phyloP scores from a whole-genome alignment of 192 early-diverging fungal genomes.

The Coemansia reversa region DNA sequence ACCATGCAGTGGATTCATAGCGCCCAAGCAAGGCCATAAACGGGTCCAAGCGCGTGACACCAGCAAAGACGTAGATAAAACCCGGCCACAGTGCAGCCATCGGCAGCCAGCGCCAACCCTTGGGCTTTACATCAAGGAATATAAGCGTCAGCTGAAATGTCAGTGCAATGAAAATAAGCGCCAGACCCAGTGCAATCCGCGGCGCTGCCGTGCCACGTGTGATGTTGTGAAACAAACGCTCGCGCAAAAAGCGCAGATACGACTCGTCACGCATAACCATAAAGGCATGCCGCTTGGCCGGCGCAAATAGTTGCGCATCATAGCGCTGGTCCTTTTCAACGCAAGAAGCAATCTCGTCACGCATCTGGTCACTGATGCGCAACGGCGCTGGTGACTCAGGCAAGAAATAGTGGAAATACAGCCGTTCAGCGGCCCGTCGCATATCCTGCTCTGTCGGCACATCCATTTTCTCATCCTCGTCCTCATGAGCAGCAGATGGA shows the following conservation, averaged over 20 bases:
- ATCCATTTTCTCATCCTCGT: conserved; percentile 13
- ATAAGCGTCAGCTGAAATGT: conserved; percentile 45
- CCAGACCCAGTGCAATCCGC: conserved; percentile 44
- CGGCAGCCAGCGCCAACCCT: conserved; percentile 55
- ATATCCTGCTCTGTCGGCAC: conserved; percentile 32
- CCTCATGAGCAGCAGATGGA: conserved; percentile 4
- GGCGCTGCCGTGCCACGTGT: conserved; percentile 46
- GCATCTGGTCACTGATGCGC: conserved; percentile 36
- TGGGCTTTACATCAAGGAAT: conserved; percentile 48
- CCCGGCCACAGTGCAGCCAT: conserved; percentile 46
- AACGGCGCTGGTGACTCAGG: conserved; percentile 36
- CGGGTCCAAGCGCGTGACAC: conserved; percentile 45
- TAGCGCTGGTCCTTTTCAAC: conserved; percentile 39
- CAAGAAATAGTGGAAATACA: conserved; percentile 46
- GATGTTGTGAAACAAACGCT: conserved; percentile 49
- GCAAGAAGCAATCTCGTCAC: conserved; percentile 36
- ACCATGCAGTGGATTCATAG: conserved; percentile 43
- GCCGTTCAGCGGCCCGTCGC: conserved; percentile 42
- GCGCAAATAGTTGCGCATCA: conserved; percentile 43
- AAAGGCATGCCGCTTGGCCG: conserved; percentile 53
- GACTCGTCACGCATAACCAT: conserved; percentile 53
- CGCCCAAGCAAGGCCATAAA: conserved; percentile 39
- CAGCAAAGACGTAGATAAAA: conserved; percentile 34
- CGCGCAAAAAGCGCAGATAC: conserved; percentile 50
- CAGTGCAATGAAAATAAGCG: conserved; percentile 46